Evolutionary conservation across 129 eudicot species (phyloP), one percentile per base, ranked within the genome.

Genomic region (Artemisia annua): DNA sequence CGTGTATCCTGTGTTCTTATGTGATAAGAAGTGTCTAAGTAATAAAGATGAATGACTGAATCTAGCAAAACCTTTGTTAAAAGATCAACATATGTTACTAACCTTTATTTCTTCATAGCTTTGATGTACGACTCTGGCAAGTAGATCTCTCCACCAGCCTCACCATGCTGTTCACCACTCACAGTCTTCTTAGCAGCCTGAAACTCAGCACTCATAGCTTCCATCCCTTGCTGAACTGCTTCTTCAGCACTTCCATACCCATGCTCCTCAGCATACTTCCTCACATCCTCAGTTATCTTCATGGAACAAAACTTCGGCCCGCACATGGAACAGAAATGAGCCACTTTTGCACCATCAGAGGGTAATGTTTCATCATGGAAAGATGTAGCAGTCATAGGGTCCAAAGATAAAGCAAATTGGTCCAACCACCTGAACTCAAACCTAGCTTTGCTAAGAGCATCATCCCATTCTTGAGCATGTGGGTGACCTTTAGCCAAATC

Each of bases 141-240:
- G 84, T 95, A 95, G 71, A 95, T 95, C 69, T 95, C 99, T 17
- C 99, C 99, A 14, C 99, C 99, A 72, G 83, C 70, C 80, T 95
- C 99, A 35, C 99, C 99, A 72, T 90, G 97, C 63, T 95, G 99
- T 71, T 95, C 99, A 32, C 99, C 99, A n/a, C 96, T 95, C 39
- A 90, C 83, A 11, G 96, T 95, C 74, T 95, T 95, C 88, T 83
- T 95, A 1, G 99, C 99, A 43, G 94, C 97, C 82, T 81, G 78
- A 73, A 95, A 95, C 77, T 86, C 96, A 0, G 94, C 89, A 74
- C 99, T 95, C 99, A 90, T 95, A 16, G 94, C 96, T n/a, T 95
- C 99, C 99, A 95, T 95, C 48, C 99, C 99, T 4, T 83, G 84
- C 71, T 58, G 78, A 30, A 95, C 88, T 26, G 97, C 99, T 70